Conservation (phyloP, 805 yeast genomes). For the Debaryomyces maramus region DNA sequence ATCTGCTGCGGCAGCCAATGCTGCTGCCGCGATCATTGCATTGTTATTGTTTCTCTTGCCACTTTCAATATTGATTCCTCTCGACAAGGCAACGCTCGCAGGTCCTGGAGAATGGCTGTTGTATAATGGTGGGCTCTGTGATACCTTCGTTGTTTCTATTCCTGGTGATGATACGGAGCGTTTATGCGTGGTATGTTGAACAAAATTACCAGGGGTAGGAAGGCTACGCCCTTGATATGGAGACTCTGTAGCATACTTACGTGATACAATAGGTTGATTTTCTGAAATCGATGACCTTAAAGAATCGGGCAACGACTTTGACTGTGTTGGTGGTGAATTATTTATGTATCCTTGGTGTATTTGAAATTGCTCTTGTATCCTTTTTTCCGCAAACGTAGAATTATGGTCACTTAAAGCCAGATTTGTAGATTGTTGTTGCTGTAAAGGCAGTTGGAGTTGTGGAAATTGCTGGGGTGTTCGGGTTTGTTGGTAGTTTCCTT, state of each 20-base stretch:
- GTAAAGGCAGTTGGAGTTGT: not conserved
- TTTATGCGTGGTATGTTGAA: slow-evolving; percentile 1
- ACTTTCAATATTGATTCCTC: slow-evolving; percentile 37
- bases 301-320: slow-evolving; percentile 3
- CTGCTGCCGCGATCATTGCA: slow-evolving; percentile 79
- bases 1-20: slow-evolving; percentile 79
- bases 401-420: not conserved
- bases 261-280: not conserved
- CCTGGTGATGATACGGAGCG: slow-evolving; percentile 2
- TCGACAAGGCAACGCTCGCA: slow-evolving; percentile 41
- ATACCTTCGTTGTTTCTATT: not conserved
- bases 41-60: slow-evolving; percentile 40
- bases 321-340: not conserved
- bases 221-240: not conserved
- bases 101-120: slow-evolving; percentile 41
- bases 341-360: not conserved
- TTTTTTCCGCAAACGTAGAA: not conserved
- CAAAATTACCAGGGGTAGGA: slow-evolving; percentile 18
- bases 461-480: not conserved
- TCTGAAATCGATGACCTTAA: slow-evolving; percentile 3
- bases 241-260: not conserved
- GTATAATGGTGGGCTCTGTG: slow-evolving; percentile 3
- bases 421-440: not conserved
- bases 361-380: not conserved
- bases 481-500: not conserved